A percentile compares a stretch with the other conserved stretches of the same genome.
Conservation (phyloP, 2,329 filamentous ascomycete species). For the Ceratocystis cacaofunesta region DNA sequence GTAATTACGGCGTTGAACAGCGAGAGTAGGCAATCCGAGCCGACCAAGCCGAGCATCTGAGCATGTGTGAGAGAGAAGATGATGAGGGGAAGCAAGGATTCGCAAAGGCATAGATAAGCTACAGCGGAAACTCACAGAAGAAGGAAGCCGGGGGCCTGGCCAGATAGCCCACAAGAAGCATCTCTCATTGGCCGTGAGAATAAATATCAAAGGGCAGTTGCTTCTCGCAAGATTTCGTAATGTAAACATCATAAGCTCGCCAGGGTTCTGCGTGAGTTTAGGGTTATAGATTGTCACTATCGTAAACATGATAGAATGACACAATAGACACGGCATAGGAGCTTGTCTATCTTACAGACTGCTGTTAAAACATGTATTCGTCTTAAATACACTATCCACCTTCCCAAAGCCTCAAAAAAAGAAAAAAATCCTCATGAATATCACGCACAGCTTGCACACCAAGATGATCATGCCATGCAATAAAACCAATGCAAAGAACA, state of each 20-base stretch:
- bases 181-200: not conserved
- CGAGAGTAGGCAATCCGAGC: not conserved
- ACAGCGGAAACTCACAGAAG: not conserved
- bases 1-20: not conserved
- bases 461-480: slow-evolving; percentile 4
- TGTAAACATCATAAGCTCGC: not conserved
- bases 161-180: not conserved
- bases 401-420: not conserved
- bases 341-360: not conserved
- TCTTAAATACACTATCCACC: not conserved
- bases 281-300: not conserved
- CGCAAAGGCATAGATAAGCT: not conserved
- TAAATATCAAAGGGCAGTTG: not conserved
- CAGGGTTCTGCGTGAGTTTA: not conserved
- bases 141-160: not conserved
- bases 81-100: not conserved
- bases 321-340: not conserved
- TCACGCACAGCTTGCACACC: not conserved
- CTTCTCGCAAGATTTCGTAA: not conserved
- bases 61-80: not conserved
- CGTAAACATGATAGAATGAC: not conserved
- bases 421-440: not conserved
- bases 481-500: not conserved
- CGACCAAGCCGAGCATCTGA: not conserved
- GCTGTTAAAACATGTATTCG: not conserved